Conservation (phyloP, 2,329 filamentous ascomycete species). For the Alternaria sp. region DNA sequence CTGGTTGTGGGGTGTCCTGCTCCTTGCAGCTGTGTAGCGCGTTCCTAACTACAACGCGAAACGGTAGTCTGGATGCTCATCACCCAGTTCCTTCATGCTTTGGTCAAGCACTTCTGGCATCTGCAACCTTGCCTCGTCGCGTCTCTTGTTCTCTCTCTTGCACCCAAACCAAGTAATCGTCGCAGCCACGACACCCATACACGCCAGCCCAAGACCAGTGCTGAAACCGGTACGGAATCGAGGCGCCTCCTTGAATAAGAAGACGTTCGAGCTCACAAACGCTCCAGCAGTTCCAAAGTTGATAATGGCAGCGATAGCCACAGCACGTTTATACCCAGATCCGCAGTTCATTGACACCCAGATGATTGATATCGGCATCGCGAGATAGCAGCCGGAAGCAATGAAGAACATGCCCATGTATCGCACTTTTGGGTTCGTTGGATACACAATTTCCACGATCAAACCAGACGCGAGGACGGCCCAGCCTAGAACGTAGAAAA, state of each 20-base stretch:
- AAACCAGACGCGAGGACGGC: constrained; percentile 59
- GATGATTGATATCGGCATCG: constrained; percentile 64
- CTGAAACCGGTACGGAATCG: constrained; percentile 42
- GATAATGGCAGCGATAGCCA: constrained; percentile 34
- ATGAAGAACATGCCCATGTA: constrained; percentile 65
- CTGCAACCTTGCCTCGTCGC: constrained; percentile 56
- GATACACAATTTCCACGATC: constrained; percentile 58
- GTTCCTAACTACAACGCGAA: constrained; percentile 38
- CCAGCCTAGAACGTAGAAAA: constrained; percentile 43
- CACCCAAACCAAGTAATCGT: constrained; percentile 56
- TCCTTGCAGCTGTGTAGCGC: too few species aligned
- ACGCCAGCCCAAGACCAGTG: constrained; percentile 37
- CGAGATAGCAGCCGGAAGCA: constrained; percentile 63
- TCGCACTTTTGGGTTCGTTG: constrained; percentile 50
- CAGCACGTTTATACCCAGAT: constrained; percentile 38
- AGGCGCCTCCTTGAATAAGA: constrained; percentile 37
- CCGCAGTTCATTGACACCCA: constrained; percentile 65
- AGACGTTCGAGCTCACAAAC: constrained; percentile 59
- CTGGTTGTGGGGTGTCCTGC: too few species aligned
- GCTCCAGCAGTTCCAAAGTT: constrained; percentile 63
- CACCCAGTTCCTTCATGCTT: constrained; percentile 55
- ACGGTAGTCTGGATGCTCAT: constrained; percentile 62
- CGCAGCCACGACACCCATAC: constrained; percentile 48
- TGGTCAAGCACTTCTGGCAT: constrained; percentile 31
- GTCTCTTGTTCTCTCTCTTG: constrained; percentile 58